Evolutionary conservation across 768 basidiomycete genomes (phyloP), one percentile per base, ranked within the genome.

Genomic region (Strobilomyces echinocephalus): DNA sequence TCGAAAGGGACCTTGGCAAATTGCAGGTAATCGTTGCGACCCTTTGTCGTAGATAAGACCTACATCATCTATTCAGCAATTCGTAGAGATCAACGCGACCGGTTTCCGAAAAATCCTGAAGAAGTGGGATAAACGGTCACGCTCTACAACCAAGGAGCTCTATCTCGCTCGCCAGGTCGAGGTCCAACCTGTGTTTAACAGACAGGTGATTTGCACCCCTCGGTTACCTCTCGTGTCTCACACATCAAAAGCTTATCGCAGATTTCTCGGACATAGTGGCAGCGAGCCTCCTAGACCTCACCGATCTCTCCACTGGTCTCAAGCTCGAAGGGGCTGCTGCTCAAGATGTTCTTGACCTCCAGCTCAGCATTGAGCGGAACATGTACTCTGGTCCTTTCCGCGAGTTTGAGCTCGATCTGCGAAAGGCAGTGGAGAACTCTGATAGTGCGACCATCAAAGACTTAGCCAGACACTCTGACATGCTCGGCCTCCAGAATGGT

Each of bases 81-180:
- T 95, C 64, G 85, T 99, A 57, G 97, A 98, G 72, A 88, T 97
- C 64, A 99, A 98, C 67, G 97, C 89, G 7, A 92, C 86, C 10
- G 97, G 94, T 4, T 98, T 98, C 69, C 83, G 95, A 42, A 98
- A 98, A 70, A 97, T 98, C 45, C 72, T 97, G 56, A 98, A 99
- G 67, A 99, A 99, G 69, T 99, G 92, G 80, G 97, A 98, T 72
- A 99, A 98, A 72, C 82, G 92, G 44, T 93, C 93, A 35, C 97
- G 86, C 40, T 93, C 91, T 2, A 84, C 87, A 20, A 98, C 91
- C n/a, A 97, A 94, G 66, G 97, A 99, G 65, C 79, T 98, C 5
- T 98, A 98, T 71, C 82, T 99, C 18, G 83, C 91, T 43, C 84
- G 97, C 30, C 97, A 98, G 68, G 95, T 99, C 2, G 97, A 99